Percentiles rank a stretch among this genome's conserved stretches.
Evolutionary conservation across 768 basidiomycete species (phyloP).

Genomic region (Trametes coccinea): DNA sequence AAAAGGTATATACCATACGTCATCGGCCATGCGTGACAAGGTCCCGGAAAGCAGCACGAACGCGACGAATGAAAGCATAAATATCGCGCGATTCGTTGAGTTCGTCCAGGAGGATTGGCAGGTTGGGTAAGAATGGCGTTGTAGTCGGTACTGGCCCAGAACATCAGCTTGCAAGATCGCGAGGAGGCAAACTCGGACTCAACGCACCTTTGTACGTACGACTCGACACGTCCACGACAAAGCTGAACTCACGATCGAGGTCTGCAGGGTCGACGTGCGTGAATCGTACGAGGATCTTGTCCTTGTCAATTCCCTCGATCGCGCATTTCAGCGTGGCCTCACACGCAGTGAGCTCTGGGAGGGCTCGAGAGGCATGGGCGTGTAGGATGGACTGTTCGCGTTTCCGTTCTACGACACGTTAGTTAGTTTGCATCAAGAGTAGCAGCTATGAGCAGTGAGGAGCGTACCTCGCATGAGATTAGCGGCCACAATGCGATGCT

Average conservation of each 20-base stretch:
- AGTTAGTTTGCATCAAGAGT: neutral
- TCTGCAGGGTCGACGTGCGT: conserved; percentile 60
- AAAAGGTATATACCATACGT: neutral
- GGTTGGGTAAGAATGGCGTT: conserved; percentile 64
- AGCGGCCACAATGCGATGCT: conserved; percentile 60
- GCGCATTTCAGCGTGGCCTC: conserved; percentile 60
- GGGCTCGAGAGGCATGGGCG: conserved; percentile 49
- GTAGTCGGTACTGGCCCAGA: conserved; percentile 68
- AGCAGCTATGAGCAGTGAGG: neutral
- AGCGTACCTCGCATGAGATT: conserved; percentile 65
- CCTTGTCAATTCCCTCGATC: conserved; percentile 78
- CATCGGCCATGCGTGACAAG: conserved; percentile 23
- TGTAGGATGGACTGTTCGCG: conserved; percentile 61
- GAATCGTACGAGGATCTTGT: conserved; percentile 75
- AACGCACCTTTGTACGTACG: conserved; percentile 64
- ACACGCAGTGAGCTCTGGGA: conserved; percentile 56
- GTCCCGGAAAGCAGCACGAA: conserved; percentile 55
- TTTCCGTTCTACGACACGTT: conserved; percentile 53
- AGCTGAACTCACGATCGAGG: conserved; percentile 61
- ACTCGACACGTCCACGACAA: conserved; percentile 74
- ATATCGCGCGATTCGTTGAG: conserved; percentile 73
- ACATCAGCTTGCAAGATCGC: too few relatives aligned
- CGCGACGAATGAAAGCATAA: conserved; percentile 66
- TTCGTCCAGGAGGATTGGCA: conserved; percentile 67
- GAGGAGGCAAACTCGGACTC: neutral